Percentiles rank a stretch among this genome's conserved stretches.
These are phyloP conservation scores for Cercis canadensis DNA, from an alignment of 306 rosid genomes.

Conservation along the genomic window DNA sequence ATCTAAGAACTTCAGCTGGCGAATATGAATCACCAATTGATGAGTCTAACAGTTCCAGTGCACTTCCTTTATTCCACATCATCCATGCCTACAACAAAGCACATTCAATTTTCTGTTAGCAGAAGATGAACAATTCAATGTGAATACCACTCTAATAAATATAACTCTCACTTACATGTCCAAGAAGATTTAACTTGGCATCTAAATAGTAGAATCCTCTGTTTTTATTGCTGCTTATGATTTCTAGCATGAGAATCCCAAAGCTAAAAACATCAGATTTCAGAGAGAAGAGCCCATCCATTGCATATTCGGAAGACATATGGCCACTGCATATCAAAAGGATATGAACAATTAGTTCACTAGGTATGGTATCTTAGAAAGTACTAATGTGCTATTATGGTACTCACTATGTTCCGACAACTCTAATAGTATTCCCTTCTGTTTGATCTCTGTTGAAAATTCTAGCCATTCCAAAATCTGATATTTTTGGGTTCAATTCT, in stretches of 20 bases:
- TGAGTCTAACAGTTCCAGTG: slow-evolving; percentile 22
- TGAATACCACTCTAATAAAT: no score
- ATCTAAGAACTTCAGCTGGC: no score
- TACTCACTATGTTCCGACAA: slow-evolving; percentile 25
- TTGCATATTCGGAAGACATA: slow-evolving; percentile 16
- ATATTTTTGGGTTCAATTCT: slow-evolving; percentile 20
- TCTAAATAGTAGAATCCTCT: no score
- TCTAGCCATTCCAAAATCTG: slow-evolving; percentile 23
- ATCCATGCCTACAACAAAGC: slow-evolving; percentile 42
- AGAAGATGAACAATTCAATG: no score
- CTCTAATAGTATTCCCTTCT: background rate
- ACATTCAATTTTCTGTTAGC: no score
- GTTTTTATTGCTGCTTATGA: no score
- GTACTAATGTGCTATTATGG: no score
- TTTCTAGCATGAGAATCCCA: no score
- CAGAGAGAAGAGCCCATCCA: background rate
- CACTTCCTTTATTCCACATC: slow-evolving; percentile 33
- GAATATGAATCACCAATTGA: no score
- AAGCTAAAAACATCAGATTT: slow-evolving; percentile 16
- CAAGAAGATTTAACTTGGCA: no score
- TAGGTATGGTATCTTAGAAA: no score
- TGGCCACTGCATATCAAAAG: background rate
- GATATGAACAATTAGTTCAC: background rate
- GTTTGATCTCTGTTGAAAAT: background rate
- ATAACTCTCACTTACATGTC: no score